These are phyloP conservation scores for Eimeria mitis DNA, from an alignment of 169 alveolate species.

Conservation along the genomic window DNA sequence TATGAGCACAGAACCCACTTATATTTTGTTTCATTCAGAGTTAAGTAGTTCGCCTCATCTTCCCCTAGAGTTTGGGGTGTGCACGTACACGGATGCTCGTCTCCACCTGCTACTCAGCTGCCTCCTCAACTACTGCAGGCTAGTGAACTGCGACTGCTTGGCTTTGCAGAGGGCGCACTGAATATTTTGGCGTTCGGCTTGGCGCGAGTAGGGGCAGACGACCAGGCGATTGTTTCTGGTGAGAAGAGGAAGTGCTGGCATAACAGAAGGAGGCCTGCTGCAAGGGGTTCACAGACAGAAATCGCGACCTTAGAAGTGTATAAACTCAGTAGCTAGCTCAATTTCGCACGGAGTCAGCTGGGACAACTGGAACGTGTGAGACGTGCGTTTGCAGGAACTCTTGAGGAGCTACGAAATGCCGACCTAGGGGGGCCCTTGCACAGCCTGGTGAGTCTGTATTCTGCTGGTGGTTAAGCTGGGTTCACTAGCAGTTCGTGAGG, in stretches of 20 bases:
- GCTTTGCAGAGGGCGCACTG: slow-evolving; percentile 31
- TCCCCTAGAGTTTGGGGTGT: not conserved
- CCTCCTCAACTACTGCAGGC: not conserved
- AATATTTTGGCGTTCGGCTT: slow-evolving; percentile 74
- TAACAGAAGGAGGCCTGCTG: not conserved
- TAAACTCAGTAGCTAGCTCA: not conserved
- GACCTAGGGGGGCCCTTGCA: slow-evolving; percentile 84
- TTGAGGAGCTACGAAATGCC: slow-evolving; percentile 58
- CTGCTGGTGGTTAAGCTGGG: not conserved
- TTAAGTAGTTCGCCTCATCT: not conserved
- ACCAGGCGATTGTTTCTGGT: slow-evolving; percentile 80
- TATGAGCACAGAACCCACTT: not conserved
- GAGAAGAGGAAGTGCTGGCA: not conserved
- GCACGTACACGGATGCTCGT: not conserved
- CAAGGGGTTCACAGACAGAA: not conserved
- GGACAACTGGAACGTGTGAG: not conserved
- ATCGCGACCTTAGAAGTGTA: not conserved
- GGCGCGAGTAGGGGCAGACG: slow-evolving; percentile 82
- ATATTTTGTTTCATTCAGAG: too few relatives aligned
- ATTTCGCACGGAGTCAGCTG: not conserved
- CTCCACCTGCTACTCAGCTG: not conserved
- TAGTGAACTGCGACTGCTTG: not conserved
- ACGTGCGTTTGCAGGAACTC: slow-evolving; percentile 70
- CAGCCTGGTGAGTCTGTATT: slow-evolving; percentile 76
- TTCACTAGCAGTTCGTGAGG: not conserved